These are phyloP conservation scores for Sambucus nigra DNA, from an alignment of 129 eudicot genomes.

Conservation along the genomic window DNA sequence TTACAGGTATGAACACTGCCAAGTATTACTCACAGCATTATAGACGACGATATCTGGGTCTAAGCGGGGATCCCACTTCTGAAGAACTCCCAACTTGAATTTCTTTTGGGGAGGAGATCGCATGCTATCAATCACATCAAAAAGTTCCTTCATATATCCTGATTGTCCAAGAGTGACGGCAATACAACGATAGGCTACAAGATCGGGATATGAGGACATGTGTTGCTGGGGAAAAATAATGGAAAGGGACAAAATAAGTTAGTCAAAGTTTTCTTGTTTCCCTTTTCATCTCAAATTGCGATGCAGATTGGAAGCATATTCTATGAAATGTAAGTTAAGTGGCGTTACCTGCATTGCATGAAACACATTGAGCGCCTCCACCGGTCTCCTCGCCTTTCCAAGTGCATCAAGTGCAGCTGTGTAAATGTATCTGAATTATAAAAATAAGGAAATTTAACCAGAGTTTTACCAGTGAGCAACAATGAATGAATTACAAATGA, in stretches of 20 bases:
- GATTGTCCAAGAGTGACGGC: conserved; percentile 99
- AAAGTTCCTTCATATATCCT: conserved; percentile 84
- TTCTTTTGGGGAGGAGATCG: conserved; percentile 74
- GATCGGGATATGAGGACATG: conserved; percentile 78
- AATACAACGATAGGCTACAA: conserved; percentile 69
- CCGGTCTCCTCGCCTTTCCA: conserved; percentile 79
- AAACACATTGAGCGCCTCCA: conserved; percentile 79
- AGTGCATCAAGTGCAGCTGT: conserved; percentile 95
- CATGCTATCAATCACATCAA: conserved; percentile 90
- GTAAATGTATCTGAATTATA: conserved; percentile 48
- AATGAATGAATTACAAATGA: too few relatives aligned
- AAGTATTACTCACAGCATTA: conserved; percentile 63
- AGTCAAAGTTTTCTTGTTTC: neutral
- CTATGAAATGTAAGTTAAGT: neutral
- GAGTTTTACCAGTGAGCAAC: neutral
- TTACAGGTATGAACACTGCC: neutral
- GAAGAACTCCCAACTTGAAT: conserved; percentile 36
- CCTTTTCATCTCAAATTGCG: too few relatives aligned
- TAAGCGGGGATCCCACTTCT: conserved; percentile 85
- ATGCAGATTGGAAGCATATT: neutral
- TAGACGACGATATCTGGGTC: conserved; percentile 82
- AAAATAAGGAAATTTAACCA: conserved; percentile 4
- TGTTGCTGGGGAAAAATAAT: conserved; percentile 38
- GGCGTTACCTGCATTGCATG: conserved; percentile 62
- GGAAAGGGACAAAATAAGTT: conserved; percentile 1